Percentiles rank a stretch among this genome's conserved stretches.
phyloP scores from a whole-genome alignment of 2,329 filamentous ascomycete species.

The Fusarium duplospermum region DNA sequence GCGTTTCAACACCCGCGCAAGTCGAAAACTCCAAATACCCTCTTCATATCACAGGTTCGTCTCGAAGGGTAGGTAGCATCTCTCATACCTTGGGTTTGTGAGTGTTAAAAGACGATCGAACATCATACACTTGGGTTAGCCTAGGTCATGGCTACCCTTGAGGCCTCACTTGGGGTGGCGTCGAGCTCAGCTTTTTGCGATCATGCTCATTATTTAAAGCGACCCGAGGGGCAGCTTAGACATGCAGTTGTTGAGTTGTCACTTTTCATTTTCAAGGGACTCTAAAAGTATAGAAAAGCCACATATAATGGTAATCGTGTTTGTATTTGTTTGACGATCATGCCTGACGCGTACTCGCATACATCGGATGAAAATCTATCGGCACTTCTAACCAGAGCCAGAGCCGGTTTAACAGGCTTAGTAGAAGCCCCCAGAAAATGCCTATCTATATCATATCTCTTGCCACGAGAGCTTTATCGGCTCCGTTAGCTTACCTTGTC shows the following conservation, averaged over 20 bases:
- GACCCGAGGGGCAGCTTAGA: too few species aligned
- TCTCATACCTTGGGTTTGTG: neutral
- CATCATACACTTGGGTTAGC: neutral
- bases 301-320: neutral
- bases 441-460: neutral
- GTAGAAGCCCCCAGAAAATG: neutral
- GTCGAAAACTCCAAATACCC: neutral
- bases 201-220: neutral
- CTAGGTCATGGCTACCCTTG: neutral
- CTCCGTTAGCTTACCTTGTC: neutral
- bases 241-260: neutral
- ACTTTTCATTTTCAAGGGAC: neutral
- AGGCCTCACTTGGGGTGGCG: neutral
- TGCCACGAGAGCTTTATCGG: neutral
- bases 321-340: neutral
- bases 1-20: neutral
- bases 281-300: neutral
- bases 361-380: neutral
- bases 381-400: too few species aligned
- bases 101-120: neutral
- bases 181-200: neutral
- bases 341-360: neutral
- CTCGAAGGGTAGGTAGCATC: neutral
- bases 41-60: neutral
- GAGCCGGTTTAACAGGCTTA: too few species aligned